Percentiles rank a stretch among this genome's conserved stretches.
phyloP scores from a whole-genome alignment of 805 yeast genomes.

The Helenozyma baotianmanensis region DNA sequence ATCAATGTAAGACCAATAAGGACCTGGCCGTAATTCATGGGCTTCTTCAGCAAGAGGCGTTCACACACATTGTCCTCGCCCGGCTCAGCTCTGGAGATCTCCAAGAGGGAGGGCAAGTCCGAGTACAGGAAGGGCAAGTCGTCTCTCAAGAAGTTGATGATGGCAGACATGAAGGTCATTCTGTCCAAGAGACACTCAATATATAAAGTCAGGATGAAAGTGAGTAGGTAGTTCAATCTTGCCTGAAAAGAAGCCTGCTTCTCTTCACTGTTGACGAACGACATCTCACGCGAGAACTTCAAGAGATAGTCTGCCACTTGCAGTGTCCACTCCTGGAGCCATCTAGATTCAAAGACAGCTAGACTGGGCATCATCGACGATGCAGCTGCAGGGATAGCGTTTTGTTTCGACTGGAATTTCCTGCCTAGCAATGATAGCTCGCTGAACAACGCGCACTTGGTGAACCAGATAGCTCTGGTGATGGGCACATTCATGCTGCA shows the following conservation, averaged over 20 bases:
- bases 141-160: slow-evolving; percentile 47
- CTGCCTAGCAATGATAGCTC: slow-evolving; percentile 28
- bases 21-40: slow-evolving; percentile 32
- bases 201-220: slow-evolving; percentile 60
- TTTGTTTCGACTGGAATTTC: slow-evolving; percentile 23
- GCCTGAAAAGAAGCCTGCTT: slow-evolving; percentile 39
- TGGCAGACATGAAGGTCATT: slow-evolving; percentile 57
- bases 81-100: slow-evolving; percentile 12
- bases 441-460: slow-evolving; percentile 79
- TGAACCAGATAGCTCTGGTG: slow-evolving; percentile 85
- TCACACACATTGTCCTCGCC: slow-evolving; percentile 19
- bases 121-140: slow-evolving; percentile 28
- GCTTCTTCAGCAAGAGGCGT: slow-evolving; percentile 1
- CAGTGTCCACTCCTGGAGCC: slow-evolving; percentile 89
- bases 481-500: slow-evolving; percentile 65
- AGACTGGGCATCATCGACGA: slow-evolving; percentile 7
- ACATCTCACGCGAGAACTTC: slow-evolving; percentile 42
- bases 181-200: slow-evolving; percentile 64
- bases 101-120: slow-evolving; percentile 21
- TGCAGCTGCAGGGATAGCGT: slow-evolving; percentile 2
- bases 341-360: slow-evolving; percentile 45
- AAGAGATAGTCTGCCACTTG: slow-evolving; percentile 64
- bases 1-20: slow-evolving; percentile 43
- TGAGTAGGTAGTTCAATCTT: slow-evolving; percentile 56
- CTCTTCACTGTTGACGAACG: slow-evolving; percentile 21